phyloP scores from a whole-genome alignment of 2,329 filamentous ascomycete genomes.

The Fusarium tricinctum region DNA sequence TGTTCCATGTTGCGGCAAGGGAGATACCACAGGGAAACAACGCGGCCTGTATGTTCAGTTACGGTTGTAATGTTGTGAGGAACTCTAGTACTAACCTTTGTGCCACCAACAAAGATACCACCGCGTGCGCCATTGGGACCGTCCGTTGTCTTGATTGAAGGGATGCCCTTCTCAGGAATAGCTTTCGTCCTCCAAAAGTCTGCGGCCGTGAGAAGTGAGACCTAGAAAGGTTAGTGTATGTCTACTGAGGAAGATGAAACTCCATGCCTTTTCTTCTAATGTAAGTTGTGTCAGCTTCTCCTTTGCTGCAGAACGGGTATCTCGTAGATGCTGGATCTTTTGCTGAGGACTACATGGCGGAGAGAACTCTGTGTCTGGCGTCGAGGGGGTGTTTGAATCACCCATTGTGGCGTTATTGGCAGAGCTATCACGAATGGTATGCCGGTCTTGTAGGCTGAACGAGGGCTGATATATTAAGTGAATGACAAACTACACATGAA shows the following conservation, averaged over 20 bases:
- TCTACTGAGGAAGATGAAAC: background rate
- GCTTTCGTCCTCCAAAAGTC: slow-evolving; percentile 80
- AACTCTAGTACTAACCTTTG: slow-evolving; percentile 61
- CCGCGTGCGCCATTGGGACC: slow-evolving; percentile 79
- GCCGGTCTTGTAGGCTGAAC: slow-evolving; percentile 3
- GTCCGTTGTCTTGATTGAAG: slow-evolving; percentile 76
- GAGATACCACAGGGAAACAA: slow-evolving; percentile 85
- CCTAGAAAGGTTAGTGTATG: slow-evolving; percentile 53
- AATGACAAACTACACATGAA: background rate
- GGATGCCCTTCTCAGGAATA: slow-evolving; percentile 73
- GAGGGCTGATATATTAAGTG: slow-evolving; percentile 7
- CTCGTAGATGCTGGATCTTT: slow-evolving; percentile 53
- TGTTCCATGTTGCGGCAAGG: slow-evolving; percentile 84
- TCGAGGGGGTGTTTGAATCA: slow-evolving; percentile 53
- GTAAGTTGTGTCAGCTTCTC: slow-evolving; percentile 67
- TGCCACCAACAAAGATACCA: slow-evolving; percentile 76
- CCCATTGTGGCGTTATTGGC: slow-evolving; percentile 31
- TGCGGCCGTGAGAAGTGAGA: slow-evolving; percentile 71
- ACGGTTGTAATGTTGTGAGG: fast-evolving
- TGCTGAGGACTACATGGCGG: slow-evolving; percentile 60
- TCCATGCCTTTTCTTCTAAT: slow-evolving; percentile 69
- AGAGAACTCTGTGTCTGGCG: slow-evolving; percentile 66
- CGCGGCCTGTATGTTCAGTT: slow-evolving; percentile 68
- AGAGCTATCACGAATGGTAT: background rate
- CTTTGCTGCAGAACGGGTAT: slow-evolving; percentile 59